Percentiles rank a stretch among this genome's conserved stretches.
phyloP scores from a whole-genome alignment of 305 asterid genomes.

The Fraxinus dipetala region DNA sequence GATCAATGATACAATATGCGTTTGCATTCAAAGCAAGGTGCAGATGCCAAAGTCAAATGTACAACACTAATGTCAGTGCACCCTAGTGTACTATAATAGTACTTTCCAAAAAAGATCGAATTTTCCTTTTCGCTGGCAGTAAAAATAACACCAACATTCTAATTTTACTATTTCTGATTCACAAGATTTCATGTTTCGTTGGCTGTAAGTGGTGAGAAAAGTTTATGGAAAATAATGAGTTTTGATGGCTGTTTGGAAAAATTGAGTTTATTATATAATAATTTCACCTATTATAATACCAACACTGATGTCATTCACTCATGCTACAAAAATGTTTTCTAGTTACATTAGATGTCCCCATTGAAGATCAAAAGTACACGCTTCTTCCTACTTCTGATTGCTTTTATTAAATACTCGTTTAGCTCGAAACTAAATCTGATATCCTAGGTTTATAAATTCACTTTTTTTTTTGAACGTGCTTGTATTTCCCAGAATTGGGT shows the following conservation, averaged over 20 bases:
- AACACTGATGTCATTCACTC: neutral
- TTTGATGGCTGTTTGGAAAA: neutral
- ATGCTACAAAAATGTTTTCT: neutral
- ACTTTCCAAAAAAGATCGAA: neutral
- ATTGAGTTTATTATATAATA: neutral
- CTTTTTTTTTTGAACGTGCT: neutral
- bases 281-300: neutral
- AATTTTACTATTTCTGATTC: neutral
- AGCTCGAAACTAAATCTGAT: neutral
- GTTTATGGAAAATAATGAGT: neutral
- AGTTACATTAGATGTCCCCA: conserved; percentile 2
- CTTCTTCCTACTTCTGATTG: neutral
- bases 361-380: neutral
- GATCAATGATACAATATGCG: neutral
- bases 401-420: neutral
- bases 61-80: neutral
- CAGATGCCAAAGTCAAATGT: neutral
- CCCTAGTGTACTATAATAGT: neutral
- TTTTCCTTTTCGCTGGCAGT: neutral
- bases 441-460: neutral
- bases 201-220: neutral
- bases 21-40: neutral
- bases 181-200: neutral
- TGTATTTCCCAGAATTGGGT: neutral
- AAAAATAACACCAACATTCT: neutral